Evolutionary conservation across 495 filamentous ascomycete species (phyloP), one percentile per base, ranked within the genome.

Genomic region (Sporormia fimetaria): DNA sequence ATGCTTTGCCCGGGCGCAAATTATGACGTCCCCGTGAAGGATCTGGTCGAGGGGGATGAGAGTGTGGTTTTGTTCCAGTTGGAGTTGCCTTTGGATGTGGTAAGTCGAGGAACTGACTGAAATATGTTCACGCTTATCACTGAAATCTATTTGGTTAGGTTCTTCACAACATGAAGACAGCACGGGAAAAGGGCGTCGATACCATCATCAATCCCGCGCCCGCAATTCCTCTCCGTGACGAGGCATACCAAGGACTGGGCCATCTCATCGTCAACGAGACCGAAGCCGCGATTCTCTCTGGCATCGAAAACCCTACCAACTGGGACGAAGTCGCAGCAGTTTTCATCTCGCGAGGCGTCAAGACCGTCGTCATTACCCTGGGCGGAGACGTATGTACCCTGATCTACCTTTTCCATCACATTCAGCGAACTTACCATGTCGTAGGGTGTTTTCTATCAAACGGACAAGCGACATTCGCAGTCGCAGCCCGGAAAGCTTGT

Each of bases 191-290:
- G 67, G 1, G 63, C 77, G 26, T 61, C 63, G 15, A 65, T 11
- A 78, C 87, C 1, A 66, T 92, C 37, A 63, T 95, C 11, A 98
- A 98, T 60, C 87, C 88, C 6, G 90, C 87, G 6, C 70, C 78
- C 23, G 70, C 72, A 9, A 52, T 56, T 12, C 63, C 63, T 3
- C 52, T 95, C 2, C 85, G 85, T 0, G 65, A 67, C 3, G 69
- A 71, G n/a, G 78, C 70, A 15, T 90, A 81, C 56, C 33, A 42
- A 1, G 74, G 71, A 2, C 66, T 95, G n/a, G 73, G 74, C 10
- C 83, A 93, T 47, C 60, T 95, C 26, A 73, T 95, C 25, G 67
- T 95, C 42, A 95, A 98, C 54, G 87, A 98, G 63, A 87, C 80
- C 0, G 90, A 98, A 61, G 83, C 87, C 0, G 73, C 76, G 10